Evolutionary conservation across 116 monocot species (phyloP), one percentile per base, ranked within the genome.

Genomic region (Phalaenopsis hybrid): DNA sequence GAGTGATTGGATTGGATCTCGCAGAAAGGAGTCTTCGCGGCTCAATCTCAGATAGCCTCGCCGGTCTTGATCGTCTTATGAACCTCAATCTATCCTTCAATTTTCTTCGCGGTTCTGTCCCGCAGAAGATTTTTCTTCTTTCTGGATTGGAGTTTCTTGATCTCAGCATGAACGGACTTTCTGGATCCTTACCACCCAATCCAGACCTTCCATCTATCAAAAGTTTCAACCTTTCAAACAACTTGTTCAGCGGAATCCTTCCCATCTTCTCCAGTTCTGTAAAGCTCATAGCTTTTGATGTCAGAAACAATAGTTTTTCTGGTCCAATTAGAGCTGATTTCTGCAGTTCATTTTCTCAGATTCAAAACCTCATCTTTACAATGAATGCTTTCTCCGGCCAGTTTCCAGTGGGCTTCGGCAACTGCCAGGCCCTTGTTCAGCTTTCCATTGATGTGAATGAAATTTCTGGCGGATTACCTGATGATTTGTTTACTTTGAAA

Each of bases 211-310:
- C 88, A 0, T 82, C 85, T 43, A 57, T 93, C 41, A 81, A 59
- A 51, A 33, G 74, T 31, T 89, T 93, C 84, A 90, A 93, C 70
- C 68, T 93, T 16, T 93, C 93, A 4, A 59, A 65, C 82, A 93
- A 93, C 79, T 16, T 15, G 5, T 88, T 93, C 80, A 86, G 84
- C 20, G 89, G 89, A 0, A 81, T 16, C 25, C 90, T 84, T 21
- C 87, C 90, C 0, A 25, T 82, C 50, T 37, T 89, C 58, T 11
- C 76, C 20, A 87, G 81, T 10, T 85, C 89, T 8, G 28, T 69
- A 5, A 78, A 81, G 13, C 78, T 92, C 13, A 41, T 17, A 0
- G 25, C 61, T 17, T 81, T 87, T 44, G 84, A 86, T 80, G 78
- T 84, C 13, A 78, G 91, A 3, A 83, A 76, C 72, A 92, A 92